Conservation (phyloP, 805 yeast species). For the Wickerhamomyces chaumierensis region DNA sequence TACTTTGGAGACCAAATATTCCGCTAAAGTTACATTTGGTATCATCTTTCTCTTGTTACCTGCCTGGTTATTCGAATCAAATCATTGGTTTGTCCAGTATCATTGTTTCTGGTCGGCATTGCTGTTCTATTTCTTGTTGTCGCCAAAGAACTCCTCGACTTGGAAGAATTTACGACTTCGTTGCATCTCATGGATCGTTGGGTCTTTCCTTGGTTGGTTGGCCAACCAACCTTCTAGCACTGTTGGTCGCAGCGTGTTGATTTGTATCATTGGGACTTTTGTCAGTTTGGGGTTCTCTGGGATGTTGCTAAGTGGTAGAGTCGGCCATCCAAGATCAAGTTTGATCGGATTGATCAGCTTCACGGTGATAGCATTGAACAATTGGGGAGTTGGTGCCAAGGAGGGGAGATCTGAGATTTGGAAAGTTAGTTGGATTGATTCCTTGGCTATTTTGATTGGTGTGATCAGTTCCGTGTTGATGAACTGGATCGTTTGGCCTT, state of each 20-base stretch:
- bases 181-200: conserved; percentile 24
- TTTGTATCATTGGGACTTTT: conserved; percentile 24
- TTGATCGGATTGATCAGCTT: conserved; percentile 28
- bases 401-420: conserved; percentile 19
- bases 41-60: conserved; percentile 30
- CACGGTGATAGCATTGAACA: conserved; percentile 27
- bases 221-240: conserved; percentile 26
- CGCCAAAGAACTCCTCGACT: conserved; percentile 29
- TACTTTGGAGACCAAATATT: conserved; percentile 31
- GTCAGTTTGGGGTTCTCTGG: conserved; percentile 10
- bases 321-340: conserved; percentile 32
- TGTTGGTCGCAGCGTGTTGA: conserved; percentile 24
- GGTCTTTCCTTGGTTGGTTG: conserved; percentile 38
- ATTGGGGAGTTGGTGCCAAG: conserved; percentile 6
- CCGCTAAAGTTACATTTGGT: conserved; percentile 28
- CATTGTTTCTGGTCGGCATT: conserved; percentile 34
- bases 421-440: conserved; percentile 29
- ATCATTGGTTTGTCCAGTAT: conserved; percentile 30
- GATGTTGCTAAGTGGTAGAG: background rate
- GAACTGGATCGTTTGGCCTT: conserved; percentile 39
- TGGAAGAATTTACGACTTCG: conserved; percentile 25
- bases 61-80: conserved; percentile 27
- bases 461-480: conserved; percentile 24
- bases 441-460: conserved; percentile 28
- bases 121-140: conserved; percentile 24